Base-by-base conservation (phyloP, 768 basidiomycete genomes). In the Leccinum aurantiacum region DNA sequence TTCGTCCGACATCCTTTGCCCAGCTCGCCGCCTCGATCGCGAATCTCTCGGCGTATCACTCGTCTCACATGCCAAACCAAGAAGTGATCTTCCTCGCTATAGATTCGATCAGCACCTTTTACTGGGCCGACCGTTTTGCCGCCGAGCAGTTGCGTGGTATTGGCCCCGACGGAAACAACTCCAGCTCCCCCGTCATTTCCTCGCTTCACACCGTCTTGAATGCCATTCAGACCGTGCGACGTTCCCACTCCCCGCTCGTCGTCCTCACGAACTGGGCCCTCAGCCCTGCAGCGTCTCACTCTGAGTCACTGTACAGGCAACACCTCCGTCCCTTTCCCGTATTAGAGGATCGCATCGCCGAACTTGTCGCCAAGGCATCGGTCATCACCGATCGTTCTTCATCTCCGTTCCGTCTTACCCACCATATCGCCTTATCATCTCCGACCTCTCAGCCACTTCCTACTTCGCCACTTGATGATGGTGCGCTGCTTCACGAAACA, bases 51-150 rank as follows among this genome's bases (percentile, higher is more conserved):
- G 69, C 71, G 4, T 86, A 86, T 65, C 84, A 87, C 64, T 67
- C 74, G 3, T 68, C 70, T 17, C 73, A 77, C 55, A 78, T 87
- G 60, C 77, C 81, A 33, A 72, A 82, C 47, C 71, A 76, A 33
- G 85, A 86, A 60, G 79, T 93, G 11, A 86, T 85, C 6, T 65
- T 91, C 56, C 72, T 95, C 38, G 84, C 83, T 10, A 76, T 94
- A 50, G 92, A 95, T 73, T 91, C 91, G 14, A 72, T 91, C 59
- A 87, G 87, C 69, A 71, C 89, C 0, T 91, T 88, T 67, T 84
- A 90, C 72, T 94, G 93, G 92, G 62, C 80, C 3, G 91, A 94
- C 69, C 84, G 88, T 46, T 87, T 85, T 68, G 76, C 77, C 41
- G 74, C 75, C 31, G 90, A 92, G 71, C 84, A 84, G 63, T 61